Evolutionary conservation across 768 basidiomycete species (phyloP), one percentile per base, ranked within the genome.

Genomic region (Auricularia auricula-judae): DNA sequence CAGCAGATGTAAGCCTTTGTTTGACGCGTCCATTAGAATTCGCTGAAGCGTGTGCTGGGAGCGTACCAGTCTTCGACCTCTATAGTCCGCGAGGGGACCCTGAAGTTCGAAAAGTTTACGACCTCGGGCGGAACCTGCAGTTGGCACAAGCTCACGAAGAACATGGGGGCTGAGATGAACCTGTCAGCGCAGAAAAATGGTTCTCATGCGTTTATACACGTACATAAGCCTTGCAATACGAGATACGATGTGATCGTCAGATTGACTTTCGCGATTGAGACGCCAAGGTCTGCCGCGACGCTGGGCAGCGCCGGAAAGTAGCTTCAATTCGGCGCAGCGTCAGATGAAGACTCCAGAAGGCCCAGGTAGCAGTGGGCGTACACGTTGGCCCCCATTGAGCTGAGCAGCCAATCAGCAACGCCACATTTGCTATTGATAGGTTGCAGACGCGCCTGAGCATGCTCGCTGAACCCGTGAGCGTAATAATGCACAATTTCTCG

Each of bases 191-290:
- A 10, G n/a, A n/a, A 4, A 23, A 12, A 18, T 12, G 12, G 61
- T 5, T 14, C 2, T 14, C 2, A 7, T 11, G 34, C 18, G 21
- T 34, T 16, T 3, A 3, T 10, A 5, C 12, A 71, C 81, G 36
- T 66, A 86, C 86, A 80, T 54, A 86, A 69, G 7, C 83, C 86
- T 72, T 87, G 86, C 59, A 87, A 76, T 23, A 87, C 74, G 76
- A 59, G 56, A 29, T 59, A 59, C 11, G 56, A 59, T 34, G 56
- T 59, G 56, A 59, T 59, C 3, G 90, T 89, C 51, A 93, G 71
- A 71, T 91, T 92, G 47, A 93, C 90, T 8, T 86, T 77, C 68
- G 90, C 88, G 7, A 80, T 80, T 0, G 86, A 83, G 64, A 84
- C 83, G 68, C 85, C 71, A 70, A 94, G 89, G 3, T 76, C 86